Evolutionary conservation across 129 eudicot species (phyloP).

Genomic region (Helichrysum umbraculigerum): DNA sequence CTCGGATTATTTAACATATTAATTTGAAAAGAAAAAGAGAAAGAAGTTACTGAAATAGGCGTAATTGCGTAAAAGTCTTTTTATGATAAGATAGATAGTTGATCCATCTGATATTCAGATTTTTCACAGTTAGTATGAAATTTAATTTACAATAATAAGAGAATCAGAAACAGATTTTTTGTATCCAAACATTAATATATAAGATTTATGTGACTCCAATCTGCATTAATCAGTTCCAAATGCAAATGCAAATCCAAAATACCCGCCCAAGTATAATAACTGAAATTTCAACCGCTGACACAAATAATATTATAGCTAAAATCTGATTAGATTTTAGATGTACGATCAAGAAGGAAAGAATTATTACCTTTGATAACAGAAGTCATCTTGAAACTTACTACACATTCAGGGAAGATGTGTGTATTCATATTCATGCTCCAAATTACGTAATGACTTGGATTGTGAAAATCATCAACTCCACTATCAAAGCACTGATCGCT

Average conservation of each 20-base stretch:
- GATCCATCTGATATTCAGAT: background rate
- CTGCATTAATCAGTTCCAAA: background rate
- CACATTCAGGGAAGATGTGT: conserved; percentile 75
- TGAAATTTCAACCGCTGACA: background rate
- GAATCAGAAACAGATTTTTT: background rate
- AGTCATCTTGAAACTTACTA: conserved; percentile 65
- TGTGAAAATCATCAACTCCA: conserved; percentile 79
- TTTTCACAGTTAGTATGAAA: background rate
- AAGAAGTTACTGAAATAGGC: no score
- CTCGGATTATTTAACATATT: no score
- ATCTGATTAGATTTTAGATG: background rate
- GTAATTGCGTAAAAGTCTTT: background rate
- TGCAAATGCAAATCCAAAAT: background rate
- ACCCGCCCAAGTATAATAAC: background rate
- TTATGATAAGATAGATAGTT: background rate
- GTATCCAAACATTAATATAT: background rate
- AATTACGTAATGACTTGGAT: conserved; percentile 68
- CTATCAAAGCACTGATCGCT: conserved; percentile 64
- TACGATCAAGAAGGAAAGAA: background rate
- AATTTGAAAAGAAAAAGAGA: no score
- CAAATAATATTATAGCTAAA: background rate
- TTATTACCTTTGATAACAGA: conserved; percentile 57
- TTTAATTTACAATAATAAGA: no score
- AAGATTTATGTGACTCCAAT: background rate
- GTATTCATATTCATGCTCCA: conserved; percentile 80